Evolutionary conservation across 495 filamentous ascomycete species (phyloP), one percentile per base, ranked within the genome.

Genomic region (Lophium mytilinum): DNA sequence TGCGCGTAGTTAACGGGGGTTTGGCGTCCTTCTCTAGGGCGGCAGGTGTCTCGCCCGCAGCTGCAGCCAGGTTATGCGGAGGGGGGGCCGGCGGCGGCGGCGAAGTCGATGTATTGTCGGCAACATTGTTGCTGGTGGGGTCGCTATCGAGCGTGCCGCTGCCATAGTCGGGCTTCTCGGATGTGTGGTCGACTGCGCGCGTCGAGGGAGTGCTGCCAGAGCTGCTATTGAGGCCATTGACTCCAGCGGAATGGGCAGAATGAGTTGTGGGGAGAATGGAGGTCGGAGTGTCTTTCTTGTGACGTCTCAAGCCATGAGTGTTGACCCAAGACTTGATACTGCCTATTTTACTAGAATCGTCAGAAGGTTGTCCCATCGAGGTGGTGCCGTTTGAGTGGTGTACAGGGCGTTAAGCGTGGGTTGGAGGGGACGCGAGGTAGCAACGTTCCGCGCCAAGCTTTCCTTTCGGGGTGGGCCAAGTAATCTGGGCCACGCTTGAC

Each of bases 291-390:
- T 58, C 58, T 14, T 47, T 56, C 33, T 47, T 24, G 36, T 48
- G 53, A 14, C 52, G 53, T 61, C 58, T 48, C 54, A 60, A 66
- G 63, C 49, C 60, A 33, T 63, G 56, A 50, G 55, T 60, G 50
- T 57, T 59, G 41, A 60, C 60, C 55, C 50, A 59, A 39, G 63
- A 66, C 56, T 63, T 56, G 53, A 66, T 48, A 63, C 63, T 56
- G 56, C 41, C 60, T 37, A 53, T 47, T 52, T 61, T 58, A 57
- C 50, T 17, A 17, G 41, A 56, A 53, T 56, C 56, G 37, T 66
- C 60, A 61, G 62, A 62, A 56, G 62, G 24, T 58, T 63, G 53
- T 66, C 63, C 63, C 63, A 66, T 66, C 63, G 63, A 60, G 56
- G 56, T 40, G 24, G 24, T 30, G 24, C 24, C 24, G 24, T 3